A percentile compares a stretch with the other conserved stretches of the same genome.
Evolutionary conservation across 2,329 filamentous ascomycete species (phyloP).

Genomic region (Colletotrichum endophyticum): DNA sequence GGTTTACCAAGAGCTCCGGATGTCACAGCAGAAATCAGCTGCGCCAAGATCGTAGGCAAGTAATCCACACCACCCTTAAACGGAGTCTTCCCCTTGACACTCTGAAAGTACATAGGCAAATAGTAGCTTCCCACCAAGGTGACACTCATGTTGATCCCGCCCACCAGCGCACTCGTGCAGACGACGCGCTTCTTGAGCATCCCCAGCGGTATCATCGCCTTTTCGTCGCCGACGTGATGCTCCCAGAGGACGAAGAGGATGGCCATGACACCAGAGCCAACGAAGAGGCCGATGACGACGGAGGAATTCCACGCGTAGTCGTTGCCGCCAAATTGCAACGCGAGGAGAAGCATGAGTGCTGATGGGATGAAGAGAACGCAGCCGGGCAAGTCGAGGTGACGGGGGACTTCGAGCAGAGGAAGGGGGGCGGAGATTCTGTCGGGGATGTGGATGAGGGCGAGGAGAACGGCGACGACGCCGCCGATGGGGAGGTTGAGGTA

Average conservation of each 20-base stretch:
- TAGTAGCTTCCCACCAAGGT: constrained; percentile 53
- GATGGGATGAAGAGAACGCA: constrained; percentile 47
- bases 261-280: constrained; percentile 35
- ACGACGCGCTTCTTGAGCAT: constrained; percentile 48
- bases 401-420: constrained; percentile 28
- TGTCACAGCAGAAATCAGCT: constrained; percentile 39
- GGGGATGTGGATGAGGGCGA: constrained; percentile 39
- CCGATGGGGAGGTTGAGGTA: constrained; percentile 53
- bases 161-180: constrained; percentile 43
- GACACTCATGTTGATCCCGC: constrained; percentile 45
- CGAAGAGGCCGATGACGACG: constrained; percentile 44
- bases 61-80: constrained; percentile 42
- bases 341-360: constrained; percentile 46
- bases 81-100: constrained; percentile 43
- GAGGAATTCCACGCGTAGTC: constrained; percentile 43
- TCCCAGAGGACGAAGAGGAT: constrained; percentile 47
- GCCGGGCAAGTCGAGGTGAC: constrained; percentile 44
- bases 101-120: constrained; percentile 58
- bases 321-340: constrained; percentile 47
- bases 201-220: constrained; percentile 53
- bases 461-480: constrained; percentile 33
- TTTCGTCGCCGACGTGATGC: constrained; percentile 41
- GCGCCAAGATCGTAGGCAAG: constrained; percentile 43
- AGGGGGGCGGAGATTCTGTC: constrained; percentile 37
- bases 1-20: constrained; percentile 33